phyloP scores from a whole-genome alignment of 148 eudicot genomes.

The Tetragonia tetragonoides region DNA sequence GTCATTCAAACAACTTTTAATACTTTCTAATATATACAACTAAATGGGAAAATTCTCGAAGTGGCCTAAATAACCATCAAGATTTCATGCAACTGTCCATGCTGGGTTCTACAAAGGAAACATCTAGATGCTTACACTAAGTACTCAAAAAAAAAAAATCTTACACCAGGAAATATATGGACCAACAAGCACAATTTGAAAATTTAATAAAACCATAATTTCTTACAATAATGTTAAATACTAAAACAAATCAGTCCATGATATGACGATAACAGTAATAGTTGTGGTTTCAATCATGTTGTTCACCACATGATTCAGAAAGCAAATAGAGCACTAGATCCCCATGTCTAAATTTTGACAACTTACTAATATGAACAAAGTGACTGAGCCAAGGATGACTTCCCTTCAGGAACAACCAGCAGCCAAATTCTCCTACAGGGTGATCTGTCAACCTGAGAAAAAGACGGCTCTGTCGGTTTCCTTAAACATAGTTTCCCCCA shows the following conservation, averaged over 20 bases:
- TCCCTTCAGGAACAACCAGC: slow-evolving; percentile 1
- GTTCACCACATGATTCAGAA: slow-evolving; percentile 5
- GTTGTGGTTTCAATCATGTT: slow-evolving; percentile 2
- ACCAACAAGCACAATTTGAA: background rate
- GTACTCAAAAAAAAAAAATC: background rate
- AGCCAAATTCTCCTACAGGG: background rate
- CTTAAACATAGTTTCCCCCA: slow-evolving; percentile 15
- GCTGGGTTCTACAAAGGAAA: background rate
- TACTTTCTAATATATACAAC: too few relatives aligned
- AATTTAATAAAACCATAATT: background rate
- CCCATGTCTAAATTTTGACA: background rate
- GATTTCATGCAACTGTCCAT: background rate
- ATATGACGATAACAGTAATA: background rate
- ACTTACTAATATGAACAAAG: background rate
- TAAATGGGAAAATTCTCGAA: too few relatives aligned
- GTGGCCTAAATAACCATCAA: background rate
- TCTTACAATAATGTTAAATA: slow-evolving; percentile 1
- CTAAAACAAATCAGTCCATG: background rate
- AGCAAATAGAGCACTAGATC: background rate
- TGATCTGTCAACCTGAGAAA: background rate
- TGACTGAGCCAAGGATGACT: slow-evolving; percentile 25
- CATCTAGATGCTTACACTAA: background rate
- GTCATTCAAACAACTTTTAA: too few relatives aligned
- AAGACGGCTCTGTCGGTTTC: background rate
- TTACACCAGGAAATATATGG: background rate